Base-by-base conservation (phyloP, 768 basidiomycete species). In the Trametes elegans region DNA sequence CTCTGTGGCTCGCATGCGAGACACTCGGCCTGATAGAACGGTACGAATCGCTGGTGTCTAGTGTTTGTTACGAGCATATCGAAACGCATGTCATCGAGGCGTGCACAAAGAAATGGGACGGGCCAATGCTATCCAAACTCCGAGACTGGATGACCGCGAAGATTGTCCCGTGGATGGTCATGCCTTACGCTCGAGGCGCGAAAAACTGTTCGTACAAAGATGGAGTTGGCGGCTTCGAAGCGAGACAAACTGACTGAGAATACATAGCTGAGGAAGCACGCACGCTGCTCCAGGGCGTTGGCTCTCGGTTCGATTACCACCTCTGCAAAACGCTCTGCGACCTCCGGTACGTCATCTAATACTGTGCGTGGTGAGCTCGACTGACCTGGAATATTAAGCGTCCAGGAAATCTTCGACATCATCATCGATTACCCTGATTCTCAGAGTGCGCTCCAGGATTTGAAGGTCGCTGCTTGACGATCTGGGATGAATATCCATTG, bases 351-450 rank as follows among this genome's bases (percentile, higher is more conserved):
- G 79, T 67, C 11, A 3, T 10, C 9, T n/a, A 5, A 5, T 8
- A 19, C 6, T n/a, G 3, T 8, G 18, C 16, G 18, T 3, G 6
- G 36, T 13, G 31, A 3, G 1, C 35, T 18, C 21, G 23, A 13
- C 32, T 6, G 5, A 28, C 23, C 14, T 5, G 9, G 7, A 7
- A 4, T 9, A 14, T 7, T 10, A 36, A 87, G 85, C 29, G 87
- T 83, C 54, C 77, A 74, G 44, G 95, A 98, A 68, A 87, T 98
- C 18, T 98, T 97, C 66, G 93, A 96, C 61, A 97, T 98, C 52
- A 96, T 98, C 54, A 85, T 98, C 51, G 92, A 96, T 64, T 95
- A 84, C 62, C 94, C 96, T 0, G 90, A 94, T 57, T 96, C 95
- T 0, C 77, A 75, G 60, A 84, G 87, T 3, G 94, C 93, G 0